Evolutionary conservation across 179 eudicot species (phyloP).

Genomic region (Pouteria campechiana): DNA sequence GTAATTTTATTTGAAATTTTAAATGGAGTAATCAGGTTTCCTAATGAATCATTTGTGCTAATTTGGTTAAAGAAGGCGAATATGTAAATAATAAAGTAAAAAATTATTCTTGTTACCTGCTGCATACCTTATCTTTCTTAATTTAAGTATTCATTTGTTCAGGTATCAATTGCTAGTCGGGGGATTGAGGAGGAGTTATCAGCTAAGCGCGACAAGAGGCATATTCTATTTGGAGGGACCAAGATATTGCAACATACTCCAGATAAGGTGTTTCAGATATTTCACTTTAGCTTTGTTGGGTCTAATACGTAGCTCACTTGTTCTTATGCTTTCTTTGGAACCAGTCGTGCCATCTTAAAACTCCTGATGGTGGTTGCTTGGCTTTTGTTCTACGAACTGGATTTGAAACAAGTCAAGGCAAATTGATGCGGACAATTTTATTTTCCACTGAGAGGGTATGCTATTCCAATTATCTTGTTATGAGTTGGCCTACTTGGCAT

Average conservation of each 20-base stretch:
- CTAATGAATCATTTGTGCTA: too few relatives aligned
- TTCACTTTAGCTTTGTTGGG: background rate
- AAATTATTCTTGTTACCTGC: too few relatives aligned
- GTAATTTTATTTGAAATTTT: too few relatives aligned
- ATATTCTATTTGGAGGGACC: constrained; percentile 95
- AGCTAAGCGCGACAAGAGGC: constrained; percentile 63
- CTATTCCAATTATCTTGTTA: too few relatives aligned
- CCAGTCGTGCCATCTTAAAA: constrained; percentile 61
- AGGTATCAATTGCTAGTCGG: constrained; percentile 68
- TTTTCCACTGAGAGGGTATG: constrained; percentile 98
- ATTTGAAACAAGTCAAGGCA: constrained; percentile 98
- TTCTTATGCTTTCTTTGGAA: constrained; percentile 3
- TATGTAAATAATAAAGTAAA: too few relatives aligned
- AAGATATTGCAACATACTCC: constrained; percentile 95
- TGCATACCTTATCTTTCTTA: too few relatives aligned
- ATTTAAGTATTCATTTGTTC: constrained; percentile 5
- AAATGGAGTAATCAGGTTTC: too few relatives aligned
- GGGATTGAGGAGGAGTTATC: constrained; percentile 64
- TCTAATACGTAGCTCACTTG: background rate
- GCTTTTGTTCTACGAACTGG: constrained; percentile 97
- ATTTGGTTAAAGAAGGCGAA: too few relatives aligned
- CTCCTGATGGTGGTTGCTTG: constrained; percentile 98
- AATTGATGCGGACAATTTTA: constrained; percentile 92
- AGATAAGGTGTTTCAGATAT: constrained; percentile 51
- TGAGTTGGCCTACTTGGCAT: too few relatives aligned